Percentiles rank a stretch among this genome's conserved stretches.
These are phyloP conservation scores for Lachnellula arida DNA, from an alignment of 2,329 filamentous ascomycete species.

Conservation along the genomic window DNA sequence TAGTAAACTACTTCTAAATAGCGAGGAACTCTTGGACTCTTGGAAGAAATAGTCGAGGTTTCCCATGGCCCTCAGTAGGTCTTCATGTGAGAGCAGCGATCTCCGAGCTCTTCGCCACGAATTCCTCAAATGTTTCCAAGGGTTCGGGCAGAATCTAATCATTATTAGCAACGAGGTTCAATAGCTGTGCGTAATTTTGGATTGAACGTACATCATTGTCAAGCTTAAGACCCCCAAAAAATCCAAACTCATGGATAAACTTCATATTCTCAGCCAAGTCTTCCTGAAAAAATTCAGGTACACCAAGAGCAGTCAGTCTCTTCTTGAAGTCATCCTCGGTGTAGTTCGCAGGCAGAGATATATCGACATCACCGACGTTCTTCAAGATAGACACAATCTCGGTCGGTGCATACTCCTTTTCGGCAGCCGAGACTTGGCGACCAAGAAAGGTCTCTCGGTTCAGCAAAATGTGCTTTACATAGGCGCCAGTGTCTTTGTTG, in stretches of 20 bases:
- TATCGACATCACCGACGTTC: conserved; percentile 31
- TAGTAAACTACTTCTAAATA: too few species aligned
- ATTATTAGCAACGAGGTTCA: background rate
- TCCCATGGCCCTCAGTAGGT: too few species aligned
- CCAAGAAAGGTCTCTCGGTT: conserved; percentile 34
- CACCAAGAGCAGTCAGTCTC: conserved; percentile 1
- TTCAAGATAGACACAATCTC: conserved; percentile 36
- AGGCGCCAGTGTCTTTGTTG: conserved; percentile 27
- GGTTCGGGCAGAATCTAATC: conserved; percentile 1
- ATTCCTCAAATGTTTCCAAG: conserved; percentile 8
- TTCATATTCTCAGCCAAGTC: conserved; percentile 22
- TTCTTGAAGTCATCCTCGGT: conserved; percentile 1
- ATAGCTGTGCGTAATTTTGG: background rate
- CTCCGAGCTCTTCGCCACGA: conserved; percentile 3
- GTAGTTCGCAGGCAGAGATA: conserved; percentile 16
- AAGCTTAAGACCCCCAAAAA: conserved; percentile 27
- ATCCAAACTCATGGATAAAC: conserved; percentile 32
- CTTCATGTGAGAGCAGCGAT: conserved; percentile 10
- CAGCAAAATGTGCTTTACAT: conserved; percentile 16
- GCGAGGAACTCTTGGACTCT: too few species aligned
- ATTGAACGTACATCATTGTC: conserved; percentile 10
- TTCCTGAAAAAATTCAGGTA: conserved; percentile 18
- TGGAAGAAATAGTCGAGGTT: too few species aligned
- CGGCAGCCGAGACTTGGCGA: conserved; percentile 37
- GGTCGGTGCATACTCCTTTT: conserved; percentile 33